Conservation (phyloP, 768 basidiomycete species). For the Peribolospora baueri region DNA sequence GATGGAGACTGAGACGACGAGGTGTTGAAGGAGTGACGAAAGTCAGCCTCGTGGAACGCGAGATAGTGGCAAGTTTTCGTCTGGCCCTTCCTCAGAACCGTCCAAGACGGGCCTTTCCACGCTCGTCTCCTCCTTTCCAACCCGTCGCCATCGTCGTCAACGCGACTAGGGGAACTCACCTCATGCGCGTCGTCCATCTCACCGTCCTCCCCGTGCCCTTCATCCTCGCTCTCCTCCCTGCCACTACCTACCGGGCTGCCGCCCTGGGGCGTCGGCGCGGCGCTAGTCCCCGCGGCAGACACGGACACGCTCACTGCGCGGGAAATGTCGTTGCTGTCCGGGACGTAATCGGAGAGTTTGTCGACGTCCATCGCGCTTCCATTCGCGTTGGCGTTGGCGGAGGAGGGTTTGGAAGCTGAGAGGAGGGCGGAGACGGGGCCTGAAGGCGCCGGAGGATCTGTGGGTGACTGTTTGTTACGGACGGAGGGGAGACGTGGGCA, state of each 20-base stretch:
- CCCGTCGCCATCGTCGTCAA: conserved; percentile 4
- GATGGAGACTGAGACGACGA: too few relatives aligned
- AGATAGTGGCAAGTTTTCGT: neutral
- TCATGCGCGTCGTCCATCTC: conserved; percentile 1
- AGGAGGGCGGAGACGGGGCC: too few relatives aligned
- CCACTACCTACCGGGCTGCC: conserved; percentile 18
- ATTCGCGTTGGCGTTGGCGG: neutral
- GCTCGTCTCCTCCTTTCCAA: neutral
- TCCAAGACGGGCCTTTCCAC: neutral
- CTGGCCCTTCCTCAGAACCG: neutral
- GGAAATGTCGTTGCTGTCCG: conserved; percentile 61
- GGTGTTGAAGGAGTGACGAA: too few relatives aligned
- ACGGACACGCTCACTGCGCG: conserved; percentile 35
- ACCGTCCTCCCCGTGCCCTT: conserved; percentile 4
- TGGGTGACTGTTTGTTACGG: too few relatives aligned
- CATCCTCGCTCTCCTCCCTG: conserved; percentile 5
- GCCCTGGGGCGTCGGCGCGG: conserved; percentile 17
- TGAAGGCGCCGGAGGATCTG: too few relatives aligned
- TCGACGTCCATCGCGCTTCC: conserved; percentile 35
- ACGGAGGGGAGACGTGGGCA: too few relatives aligned
- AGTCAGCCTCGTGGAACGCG: neutral
- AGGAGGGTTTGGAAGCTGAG: too few relatives aligned
- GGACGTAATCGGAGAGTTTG: conserved; percentile 69
- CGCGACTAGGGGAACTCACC: neutral
- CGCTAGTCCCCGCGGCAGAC: conserved; percentile 4